phyloP scores from a whole-genome alignment of 2,329 filamentous ascomycete species.

The Juglanconis sp. region DNA sequence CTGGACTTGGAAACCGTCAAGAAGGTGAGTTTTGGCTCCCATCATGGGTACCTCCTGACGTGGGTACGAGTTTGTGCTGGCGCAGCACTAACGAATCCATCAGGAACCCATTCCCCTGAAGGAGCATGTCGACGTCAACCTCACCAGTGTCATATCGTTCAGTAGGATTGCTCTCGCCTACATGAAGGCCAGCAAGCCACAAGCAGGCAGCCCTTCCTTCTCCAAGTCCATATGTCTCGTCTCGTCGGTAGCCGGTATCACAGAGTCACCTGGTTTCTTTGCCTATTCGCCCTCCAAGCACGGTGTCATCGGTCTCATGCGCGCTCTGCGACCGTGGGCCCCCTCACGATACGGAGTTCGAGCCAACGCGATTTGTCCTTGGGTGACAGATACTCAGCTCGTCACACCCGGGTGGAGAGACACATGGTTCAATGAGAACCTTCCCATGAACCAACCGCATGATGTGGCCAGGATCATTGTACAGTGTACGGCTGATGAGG shows the following conservation, averaged over 20 bases:
- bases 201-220: background rate
- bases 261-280: slow-evolving; percentile 43
- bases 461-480: slow-evolving; percentile 40
- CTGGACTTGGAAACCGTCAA: slow-evolving; percentile 41
- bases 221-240: slow-evolving; percentile 26
- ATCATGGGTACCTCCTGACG: background rate
- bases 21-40: slow-evolving; percentile 26
- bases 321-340: slow-evolving; percentile 35
- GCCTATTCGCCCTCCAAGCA: slow-evolving; percentile 48
- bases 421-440: slow-evolving; percentile 33
- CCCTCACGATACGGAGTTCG: slow-evolving; percentile 33
- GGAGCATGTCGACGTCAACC: slow-evolving; percentile 42
- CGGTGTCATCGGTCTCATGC: slow-evolving; percentile 47
- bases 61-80: too few species aligned
- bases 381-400: slow-evolving; percentile 43
- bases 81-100: background rate
- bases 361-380: slow-evolving; percentile 45
- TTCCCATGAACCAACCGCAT: slow-evolving; percentile 39
- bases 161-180: slow-evolving; percentile 47
- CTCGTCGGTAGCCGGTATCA: slow-evolving; percentile 44
- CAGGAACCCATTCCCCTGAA: slow-evolving; percentile 32
- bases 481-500: slow-evolving; percentile 32
- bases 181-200: slow-evolving; percentile 33
- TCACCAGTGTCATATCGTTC: slow-evolving; percentile 44
- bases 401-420: slow-evolving; percentile 33